Base-by-base conservation (phyloP, 2,329 filamentous ascomycete genomes). In the Colletotrichum sp. region DNA sequence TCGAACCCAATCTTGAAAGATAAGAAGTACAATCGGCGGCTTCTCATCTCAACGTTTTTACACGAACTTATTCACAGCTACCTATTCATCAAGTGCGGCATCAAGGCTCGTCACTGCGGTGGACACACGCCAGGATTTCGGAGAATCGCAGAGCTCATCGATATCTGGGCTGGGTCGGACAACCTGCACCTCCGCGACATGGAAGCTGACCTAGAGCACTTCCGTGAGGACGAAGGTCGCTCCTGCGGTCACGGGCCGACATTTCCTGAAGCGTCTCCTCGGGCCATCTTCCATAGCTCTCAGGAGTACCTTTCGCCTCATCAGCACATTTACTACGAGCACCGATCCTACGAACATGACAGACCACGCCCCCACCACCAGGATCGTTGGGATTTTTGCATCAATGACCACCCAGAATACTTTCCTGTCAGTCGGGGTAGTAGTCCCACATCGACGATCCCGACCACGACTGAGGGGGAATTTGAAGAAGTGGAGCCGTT, bases 61-160 rank as follows among this genome's bases (percentile, higher is more conserved):
- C 92, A 94, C 80, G 92, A 94, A 83, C 88, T 93, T 79, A 92
- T 94, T 64, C 92, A 94, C 83, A 92, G 91, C 82, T 94, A 92
- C 80, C 85, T 94, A 18, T 94, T 94, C 78, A 89, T 94, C 72
- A 86, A 85, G 68, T 92, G 91, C 78, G 92, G 92, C 6, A 90
- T 92, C 80, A 86, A 88, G 59, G 91, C 91, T 0, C 85, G 88
- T 44, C 84, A 86, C 28, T 85, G 87, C 57, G 91, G 91, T 13
- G 92, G 92, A 1, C 92, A 94, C 78, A 93, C 92, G 3, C 81
- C 85, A 3, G 92, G 91, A 3, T 94, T 94, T 79, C 85, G 86
- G 32, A 85, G 85, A 62, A 93, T 94, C 77, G 92, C 91, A 32
- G 84, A 84, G 30, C 83, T 90, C n/a, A 92, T 94, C 71, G 91